Evolutionary conservation across 305 asterid species (phyloP).

Genomic region (Nicotiana rustica): DNA sequence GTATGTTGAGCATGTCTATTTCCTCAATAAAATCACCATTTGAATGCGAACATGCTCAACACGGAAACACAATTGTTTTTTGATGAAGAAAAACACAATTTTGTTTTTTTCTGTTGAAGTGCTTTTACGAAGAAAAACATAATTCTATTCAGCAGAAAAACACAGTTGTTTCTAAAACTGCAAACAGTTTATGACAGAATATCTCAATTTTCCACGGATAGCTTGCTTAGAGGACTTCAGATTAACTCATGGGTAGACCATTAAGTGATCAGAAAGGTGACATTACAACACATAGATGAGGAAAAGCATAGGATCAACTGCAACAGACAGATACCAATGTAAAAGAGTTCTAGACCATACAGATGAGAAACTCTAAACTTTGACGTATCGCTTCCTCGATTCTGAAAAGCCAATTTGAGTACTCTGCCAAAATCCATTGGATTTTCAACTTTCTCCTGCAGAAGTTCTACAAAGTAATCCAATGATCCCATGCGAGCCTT

Average conservation of each 20-base stretch:
- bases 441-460: constrained; percentile 85
- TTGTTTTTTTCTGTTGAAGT: constrained; percentile 5
- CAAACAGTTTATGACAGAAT: constrained; percentile 21
- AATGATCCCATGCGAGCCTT: constrained; percentile 65
- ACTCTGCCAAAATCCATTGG: constrained; percentile 87
- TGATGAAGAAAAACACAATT: constrained; percentile 10
- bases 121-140: not conserved
- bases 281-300: constrained; percentile 18
- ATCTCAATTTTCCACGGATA: constrained; percentile 10
- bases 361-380: constrained; percentile 86
- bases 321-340: constrained; percentile 37
- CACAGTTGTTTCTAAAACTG: constrained; percentile 19
- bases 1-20: constrained; percentile 15
- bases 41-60: constrained; percentile 11
- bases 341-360: constrained; percentile 63
- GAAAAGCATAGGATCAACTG: constrained; percentile 34
- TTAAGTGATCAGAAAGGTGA: constrained; percentile 18
- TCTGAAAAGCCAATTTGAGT: constrained; percentile 82
- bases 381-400: constrained; percentile 72
- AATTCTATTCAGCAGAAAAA: not conserved
- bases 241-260: constrained; percentile 13
- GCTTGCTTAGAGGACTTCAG: constrained; percentile 31
- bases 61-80: not conserved
- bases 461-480: constrained; percentile 73
- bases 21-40: not conserved